Conservation (phyloP, 2,329 filamentous ascomycete species). For the Fusarium mundagurra region DNA sequence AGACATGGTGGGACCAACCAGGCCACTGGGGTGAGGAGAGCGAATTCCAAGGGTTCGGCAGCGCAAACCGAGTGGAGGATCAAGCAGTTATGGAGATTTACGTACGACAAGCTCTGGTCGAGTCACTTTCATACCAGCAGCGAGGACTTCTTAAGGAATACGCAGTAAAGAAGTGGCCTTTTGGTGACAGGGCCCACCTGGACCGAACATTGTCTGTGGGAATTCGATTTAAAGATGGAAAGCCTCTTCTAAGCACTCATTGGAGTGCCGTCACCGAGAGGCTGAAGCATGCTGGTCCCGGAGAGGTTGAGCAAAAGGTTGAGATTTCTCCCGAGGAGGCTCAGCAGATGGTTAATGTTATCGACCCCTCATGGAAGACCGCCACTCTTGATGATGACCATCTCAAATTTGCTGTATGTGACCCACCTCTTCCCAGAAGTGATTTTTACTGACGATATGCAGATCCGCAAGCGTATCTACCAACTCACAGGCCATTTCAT, state of each 20-base stretch:
- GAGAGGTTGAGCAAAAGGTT: slow-evolving; percentile 38
- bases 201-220: slow-evolving; percentile 49
- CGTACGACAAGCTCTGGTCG: slow-evolving; percentile 62
- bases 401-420: slow-evolving; percentile 79
- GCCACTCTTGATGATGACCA: slow-evolving; percentile 64
- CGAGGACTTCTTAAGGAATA: slow-evolving; percentile 44
- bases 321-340: slow-evolving; percentile 53
- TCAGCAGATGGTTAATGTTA: slow-evolving; percentile 53
- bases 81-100: slow-evolving; percentile 58
- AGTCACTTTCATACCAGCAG: slow-evolving; percentile 58
- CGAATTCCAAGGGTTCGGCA: slow-evolving; percentile 57
- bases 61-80: slow-evolving; percentile 53
- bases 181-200: slow-evolving; percentile 48
- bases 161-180: slow-evolving; percentile 48
- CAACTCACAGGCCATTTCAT: slow-evolving; percentile 83
- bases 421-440: not conserved
- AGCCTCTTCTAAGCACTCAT: slow-evolving; percentile 53
- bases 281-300: slow-evolving; percentile 44
- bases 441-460: slow-evolving; percentile 24
- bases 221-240: slow-evolving; percentile 54
- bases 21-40: slow-evolving; percentile 61
- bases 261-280: slow-evolving; percentile 46
- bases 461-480: slow-evolving; percentile 84
- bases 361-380: slow-evolving; percentile 67
- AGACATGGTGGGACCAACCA: slow-evolving; percentile 64